phyloP scores from a whole-genome alignment of 441 rosid genomes.

The Erodium moschatum region DNA sequence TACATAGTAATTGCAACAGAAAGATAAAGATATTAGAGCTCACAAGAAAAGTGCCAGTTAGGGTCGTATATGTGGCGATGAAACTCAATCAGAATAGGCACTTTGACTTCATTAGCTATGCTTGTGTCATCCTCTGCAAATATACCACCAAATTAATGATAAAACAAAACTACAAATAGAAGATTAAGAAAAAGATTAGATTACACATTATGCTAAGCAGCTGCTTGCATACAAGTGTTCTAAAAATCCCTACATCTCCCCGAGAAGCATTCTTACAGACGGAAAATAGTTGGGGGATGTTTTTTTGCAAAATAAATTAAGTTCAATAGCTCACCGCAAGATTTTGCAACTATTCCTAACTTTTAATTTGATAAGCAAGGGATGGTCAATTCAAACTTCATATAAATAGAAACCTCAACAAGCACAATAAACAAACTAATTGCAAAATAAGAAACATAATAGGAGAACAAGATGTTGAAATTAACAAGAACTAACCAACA shows the following conservation, averaged over 20 bases:
- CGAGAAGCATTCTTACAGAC: too few species aligned
- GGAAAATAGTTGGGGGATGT: too few species aligned
- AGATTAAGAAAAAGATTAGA: not conserved
- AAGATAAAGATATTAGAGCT: conserved; percentile 17
- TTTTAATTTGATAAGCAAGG: not conserved
- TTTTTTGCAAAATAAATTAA: too few species aligned
- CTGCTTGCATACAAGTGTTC: too few species aligned
- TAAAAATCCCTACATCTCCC: too few species aligned
- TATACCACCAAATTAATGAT: conserved; percentile 14
- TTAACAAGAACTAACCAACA: conserved; percentile 52
- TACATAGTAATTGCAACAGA: not conserved
- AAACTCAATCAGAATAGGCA: conserved; percentile 72
- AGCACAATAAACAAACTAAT: not conserved
- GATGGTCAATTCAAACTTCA: not conserved
- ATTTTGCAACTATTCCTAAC: not conserved
- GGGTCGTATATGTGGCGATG: conserved; percentile 63
- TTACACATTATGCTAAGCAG: not conserved
- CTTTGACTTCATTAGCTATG: conserved; percentile 69
- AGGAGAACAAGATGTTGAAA: not conserved
- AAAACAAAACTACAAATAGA: not conserved
- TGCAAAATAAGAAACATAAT: not conserved
- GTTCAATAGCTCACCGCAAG: too few species aligned
- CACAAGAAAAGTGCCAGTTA: conserved; percentile 85
- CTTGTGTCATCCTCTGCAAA: conserved; percentile 94
- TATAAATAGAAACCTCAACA: not conserved